Conservation (phyloP, 2,329 filamentous ascomycete genomes). For the Mycogone perniciosa region DNA sequence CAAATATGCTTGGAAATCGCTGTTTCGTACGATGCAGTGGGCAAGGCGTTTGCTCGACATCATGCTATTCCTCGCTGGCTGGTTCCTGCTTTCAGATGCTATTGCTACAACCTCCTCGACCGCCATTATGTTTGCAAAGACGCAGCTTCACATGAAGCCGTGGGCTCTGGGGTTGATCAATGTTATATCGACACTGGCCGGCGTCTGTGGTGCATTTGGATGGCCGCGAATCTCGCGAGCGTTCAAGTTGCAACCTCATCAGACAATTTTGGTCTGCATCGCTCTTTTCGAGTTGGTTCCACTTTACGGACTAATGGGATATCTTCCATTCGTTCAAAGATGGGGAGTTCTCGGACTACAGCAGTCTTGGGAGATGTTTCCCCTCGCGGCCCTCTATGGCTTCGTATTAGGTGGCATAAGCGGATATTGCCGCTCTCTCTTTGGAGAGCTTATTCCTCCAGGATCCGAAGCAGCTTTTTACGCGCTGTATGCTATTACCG, state of each 20-base stretch:
- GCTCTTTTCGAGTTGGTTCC: slow-evolving; percentile 87
- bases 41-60: slow-evolving; percentile 69
- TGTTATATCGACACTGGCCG: slow-evolving; percentile 78
- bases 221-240: slow-evolving; percentile 75
- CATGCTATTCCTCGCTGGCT: slow-evolving; percentile 73
- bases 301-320: slow-evolving; percentile 82
- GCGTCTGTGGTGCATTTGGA: slow-evolving; percentile 80
- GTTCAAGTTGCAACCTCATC: slow-evolving; percentile 66
- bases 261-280: slow-evolving; percentile 91
- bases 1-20: slow-evolving; percentile 74
- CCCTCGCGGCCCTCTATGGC: slow-evolving; percentile 82
- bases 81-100: slow-evolving; percentile 91
- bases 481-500: slow-evolving; percentile 92
- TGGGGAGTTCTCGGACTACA: slow-evolving; percentile 81
- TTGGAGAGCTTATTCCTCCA: slow-evolving; percentile 86
- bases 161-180: slow-evolving; percentile 88
- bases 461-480: slow-evolving; percentile 96
- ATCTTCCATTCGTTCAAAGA: slow-evolving; percentile 68
- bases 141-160: slow-evolving; percentile 80
- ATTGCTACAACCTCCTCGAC: slow-evolving; percentile 93
- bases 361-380: slow-evolving; percentile 95
- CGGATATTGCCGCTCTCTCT: slow-evolving; percentile 86
- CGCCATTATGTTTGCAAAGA: slow-evolving; percentile 93
- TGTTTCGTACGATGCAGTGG: slow-evolving; percentile 72
- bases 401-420: slow-evolving; percentile 90